Evolutionary conservation across 2,329 filamentous ascomycete genomes (phyloP), one percentile per base, ranked within the genome.

Genomic region (Ascochyta koolunga): DNA sequence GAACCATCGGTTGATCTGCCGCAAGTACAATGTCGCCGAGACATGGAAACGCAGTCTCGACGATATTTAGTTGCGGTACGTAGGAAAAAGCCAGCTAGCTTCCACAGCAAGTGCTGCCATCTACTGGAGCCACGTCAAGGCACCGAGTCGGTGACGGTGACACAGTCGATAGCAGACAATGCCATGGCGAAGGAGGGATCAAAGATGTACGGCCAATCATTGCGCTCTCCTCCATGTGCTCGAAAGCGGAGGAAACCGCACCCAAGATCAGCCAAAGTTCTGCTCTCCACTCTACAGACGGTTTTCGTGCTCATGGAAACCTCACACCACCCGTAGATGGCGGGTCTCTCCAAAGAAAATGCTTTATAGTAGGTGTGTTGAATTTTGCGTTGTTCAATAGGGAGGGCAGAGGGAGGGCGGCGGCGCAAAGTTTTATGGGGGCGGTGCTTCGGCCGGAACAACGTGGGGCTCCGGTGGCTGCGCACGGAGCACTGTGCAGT

Each of bases 271-370:
- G 79, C 76, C 75, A 66, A 60, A 13, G 70, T 62, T 70, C 77
- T 75, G 64, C 63, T 82, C 80, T 83, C 75, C 80, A 82, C 82
- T 80, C 79, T 77, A 74, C 78, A 77, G 79, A 82, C 80, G 80
- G 81, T 82, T 82, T 82, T 80, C 80, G 73, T 80, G 78, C 77
- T 83, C 81, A 82, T 83, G 75, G 79, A 78, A 58, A 76, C 72
- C 70, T 71, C 72, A 54, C 68, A 72, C 62, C 71, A 62, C 65
- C 68, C 64, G 56, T 57, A 63, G 69, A 70, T 62, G 66, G 69
- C 65, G 71, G 71, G 69, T 65, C 67, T 75, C 76, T 81, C 79
- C 65, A 74, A 80, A 78, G 77, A 80, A 81, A 83, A 83, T 80
- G 80, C 80, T 82, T 83, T 83, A 44, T 39, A 49, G 51, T 54